Conservation (phyloP, 768 basidiomycete species). For the Mycena maculata region DNA sequence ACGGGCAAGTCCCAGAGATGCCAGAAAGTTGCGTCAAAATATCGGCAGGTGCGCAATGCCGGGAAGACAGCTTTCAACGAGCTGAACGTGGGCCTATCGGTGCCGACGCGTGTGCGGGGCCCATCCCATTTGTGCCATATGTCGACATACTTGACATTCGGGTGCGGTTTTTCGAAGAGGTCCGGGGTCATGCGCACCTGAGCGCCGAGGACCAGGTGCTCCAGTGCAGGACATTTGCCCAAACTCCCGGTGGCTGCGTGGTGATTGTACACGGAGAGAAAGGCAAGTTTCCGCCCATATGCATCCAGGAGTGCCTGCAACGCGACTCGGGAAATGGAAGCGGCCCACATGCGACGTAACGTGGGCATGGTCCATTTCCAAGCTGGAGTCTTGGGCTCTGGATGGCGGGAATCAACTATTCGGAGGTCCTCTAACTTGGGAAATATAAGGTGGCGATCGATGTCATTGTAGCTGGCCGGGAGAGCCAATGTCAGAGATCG, state of each 20-base stretch:
- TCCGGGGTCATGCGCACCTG: background rate
- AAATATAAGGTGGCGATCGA: background rate
- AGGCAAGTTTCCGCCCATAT: background rate
- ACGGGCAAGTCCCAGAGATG: background rate
- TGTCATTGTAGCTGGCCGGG: background rate
- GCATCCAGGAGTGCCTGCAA: background rate
- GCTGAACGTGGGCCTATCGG: too few species aligned
- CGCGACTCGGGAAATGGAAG: too few species aligned
- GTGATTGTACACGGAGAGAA: background rate
- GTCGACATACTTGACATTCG: background rate
- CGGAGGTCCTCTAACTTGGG: background rate
- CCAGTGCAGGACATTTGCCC: conserved; percentile 1
- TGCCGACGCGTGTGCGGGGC: background rate
- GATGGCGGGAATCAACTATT: background rate
- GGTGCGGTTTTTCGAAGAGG: background rate
- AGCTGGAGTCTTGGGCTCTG: background rate
- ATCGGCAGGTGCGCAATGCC: background rate
- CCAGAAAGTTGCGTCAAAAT: background rate
- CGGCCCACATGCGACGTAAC: background rate
- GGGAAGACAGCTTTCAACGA: background rate
- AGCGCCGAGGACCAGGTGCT: background rate
- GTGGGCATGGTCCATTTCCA: background rate
- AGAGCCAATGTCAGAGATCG: background rate
- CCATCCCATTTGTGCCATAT: background rate
- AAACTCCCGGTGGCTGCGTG: background rate